Percentiles rank a stretch among this genome's conserved stretches.
These are phyloP conservation scores for Fraxinus nigra DNA, from an alignment of 305 asterid species.

Conservation along the genomic window DNA sequence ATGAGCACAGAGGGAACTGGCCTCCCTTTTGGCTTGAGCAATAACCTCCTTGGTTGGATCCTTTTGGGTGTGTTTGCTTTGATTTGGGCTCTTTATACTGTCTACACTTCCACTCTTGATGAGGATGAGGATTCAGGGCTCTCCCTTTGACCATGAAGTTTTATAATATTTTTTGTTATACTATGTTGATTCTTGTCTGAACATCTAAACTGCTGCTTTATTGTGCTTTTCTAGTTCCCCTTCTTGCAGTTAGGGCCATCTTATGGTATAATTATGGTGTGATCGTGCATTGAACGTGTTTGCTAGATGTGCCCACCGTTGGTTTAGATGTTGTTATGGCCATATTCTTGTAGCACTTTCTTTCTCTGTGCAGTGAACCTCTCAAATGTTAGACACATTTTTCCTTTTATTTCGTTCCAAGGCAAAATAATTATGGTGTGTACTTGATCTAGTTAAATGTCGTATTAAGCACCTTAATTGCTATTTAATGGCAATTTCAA, in stretches of 20 bases:
- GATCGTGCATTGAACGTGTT: not conserved
- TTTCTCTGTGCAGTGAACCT: not conserved
- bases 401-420: not conserved
- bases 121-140: conserved; percentile 91
- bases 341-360: not conserved
- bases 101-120: conserved; percentile 57
- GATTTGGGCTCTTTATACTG: conserved; percentile 66
- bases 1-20: conserved; percentile 95
- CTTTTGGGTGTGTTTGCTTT: conserved; percentile 70
- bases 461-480: not conserved
- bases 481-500: not conserved
- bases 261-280: not conserved
- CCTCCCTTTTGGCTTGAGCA: conserved; percentile 87
- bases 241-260: not conserved
- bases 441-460: not conserved
- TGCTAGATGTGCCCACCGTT: not conserved
- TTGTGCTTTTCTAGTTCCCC: conserved; percentile 18
- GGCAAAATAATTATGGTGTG: not conserved
- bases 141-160: conserved; percentile 47
- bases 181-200: conserved; percentile 27
- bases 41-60: conserved; percentile 81
- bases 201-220: conserved; percentile 13
- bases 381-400: not conserved
- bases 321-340: not conserved
- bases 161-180: conserved; percentile 15